Conservation (phyloP, 225 moss, liverwort and hornwort genomes). For the Physcomitrium patens region DNA sequence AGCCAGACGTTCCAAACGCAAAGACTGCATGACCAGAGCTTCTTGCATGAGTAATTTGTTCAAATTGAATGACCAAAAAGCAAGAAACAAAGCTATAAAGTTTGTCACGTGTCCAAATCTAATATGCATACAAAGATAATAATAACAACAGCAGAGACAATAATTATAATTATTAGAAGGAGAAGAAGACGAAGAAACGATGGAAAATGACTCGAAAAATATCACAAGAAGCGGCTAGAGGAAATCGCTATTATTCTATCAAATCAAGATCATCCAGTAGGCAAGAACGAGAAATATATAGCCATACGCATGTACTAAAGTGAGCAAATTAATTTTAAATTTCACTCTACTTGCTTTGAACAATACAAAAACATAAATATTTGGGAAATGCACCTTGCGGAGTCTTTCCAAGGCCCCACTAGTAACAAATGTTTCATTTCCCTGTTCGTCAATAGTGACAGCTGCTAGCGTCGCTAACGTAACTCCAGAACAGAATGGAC, state of each 20-base stretch:
- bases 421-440: conserved; percentile 94
- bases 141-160: no score
- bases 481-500: conserved; percentile 93
- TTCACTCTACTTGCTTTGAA: not conserved
- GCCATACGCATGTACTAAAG: not conserved
- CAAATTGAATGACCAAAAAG: conserved; percentile 18
- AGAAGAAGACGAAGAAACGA: not conserved
- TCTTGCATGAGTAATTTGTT: conserved; percentile 22
- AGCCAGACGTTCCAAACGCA: conserved; percentile 89
- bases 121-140: no score
- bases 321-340: not conserved
- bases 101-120: no score
- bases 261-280: conserved; percentile 9
- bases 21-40: conserved; percentile 55
- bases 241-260: conserved; percentile 18
- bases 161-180: no score
- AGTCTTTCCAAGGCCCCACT: conserved; percentile 98
- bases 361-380: conserved; percentile 1
- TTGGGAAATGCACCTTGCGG: conserved; percentile 64
- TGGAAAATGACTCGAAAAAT: conserved; percentile 1
- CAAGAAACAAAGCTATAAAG: not conserved
- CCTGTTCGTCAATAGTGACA: conserved; percentile 93
- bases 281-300: conserved; percentile 12
- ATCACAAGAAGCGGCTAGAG: conserved; percentile 13
- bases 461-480: conserved; percentile 91